Evolutionary conservation across 345 rosid species (phyloP), one percentile per base, ranked within the genome.

Genomic region (Citrus hindsii): DNA sequence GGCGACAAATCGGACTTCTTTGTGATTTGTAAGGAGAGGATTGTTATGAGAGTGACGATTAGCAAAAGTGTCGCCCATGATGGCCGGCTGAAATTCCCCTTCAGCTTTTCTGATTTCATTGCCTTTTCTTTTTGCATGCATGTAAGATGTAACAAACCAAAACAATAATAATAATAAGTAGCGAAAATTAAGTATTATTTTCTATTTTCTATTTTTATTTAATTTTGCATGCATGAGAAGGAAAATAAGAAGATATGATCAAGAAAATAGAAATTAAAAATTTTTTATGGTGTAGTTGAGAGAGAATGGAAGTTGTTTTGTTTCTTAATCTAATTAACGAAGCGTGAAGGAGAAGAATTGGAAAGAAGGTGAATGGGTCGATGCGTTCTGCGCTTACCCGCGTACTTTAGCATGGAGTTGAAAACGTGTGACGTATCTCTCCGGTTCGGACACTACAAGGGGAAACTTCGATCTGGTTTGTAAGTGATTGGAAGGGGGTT

Each of bases 1-100:
- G 92, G 90, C 67, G 88, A 75, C 74, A 78, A 22, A 79, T 37
- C 35, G 88, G 76, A 75, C 22, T 82, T 86, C 33, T 89, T 79
- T 10, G 94, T 79, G 82, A 92, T 81, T 83, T 95, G 98, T 79
- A 88, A 76, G 77, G 88, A 84, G 48, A 95, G 73, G 76, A 93
- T 79, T 9, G 86, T 84, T 64, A 87, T 22, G 67, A 84, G 74
- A 75, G 94, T 81, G 84, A 89, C 82, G 62, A 87, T 69, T 59
- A 95, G 80, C 76, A 92, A 75, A 67, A 90, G 80, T 24, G 84
- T 69, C 22, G 92, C 84, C 89, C 89, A 84, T 3, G 92, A 86
- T 4, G 94, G 87, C 63, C 83, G 82, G 66, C 77, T 69, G 28
- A 86, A 69, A 75, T 55, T 69, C 28, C 74, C 80, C 46, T 77